phyloP scores from a whole-genome alignment of 2,329 filamentous ascomycete species.

The Aspergillus jensenii region DNA sequence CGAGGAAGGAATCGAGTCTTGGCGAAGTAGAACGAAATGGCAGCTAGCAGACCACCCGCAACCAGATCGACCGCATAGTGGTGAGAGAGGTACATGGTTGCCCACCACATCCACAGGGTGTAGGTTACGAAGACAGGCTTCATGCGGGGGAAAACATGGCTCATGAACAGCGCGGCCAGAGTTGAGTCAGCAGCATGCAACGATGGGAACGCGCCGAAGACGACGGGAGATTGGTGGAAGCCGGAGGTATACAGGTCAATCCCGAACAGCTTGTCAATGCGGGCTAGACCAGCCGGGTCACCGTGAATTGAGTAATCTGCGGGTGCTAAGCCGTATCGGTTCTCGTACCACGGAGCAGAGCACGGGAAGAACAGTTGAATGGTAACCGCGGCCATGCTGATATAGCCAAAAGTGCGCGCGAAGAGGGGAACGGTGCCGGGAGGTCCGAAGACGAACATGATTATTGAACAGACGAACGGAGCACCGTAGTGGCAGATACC shows the following conservation, averaged over 20 bases:
- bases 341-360: slow-evolving; percentile 96
- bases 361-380: slow-evolving; percentile 91
- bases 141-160: slow-evolving; percentile 82
- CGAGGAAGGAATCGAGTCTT: slow-evolving; percentile 79
- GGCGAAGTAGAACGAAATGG: slow-evolving; percentile 77
- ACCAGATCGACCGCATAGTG: slow-evolving; percentile 96
- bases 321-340: slow-evolving; percentile 82
- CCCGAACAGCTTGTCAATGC: slow-evolving; percentile 86
- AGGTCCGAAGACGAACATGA: slow-evolving; percentile 86
- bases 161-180: slow-evolving; percentile 88
- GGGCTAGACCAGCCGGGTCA: slow-evolving; percentile 82
- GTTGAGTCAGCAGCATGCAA: slow-evolving; percentile 88
- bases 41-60: slow-evolving; percentile 75
- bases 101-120: slow-evolving; percentile 94
- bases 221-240: slow-evolving; percentile 85
- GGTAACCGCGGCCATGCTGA: slow-evolving; percentile 82
- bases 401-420: slow-evolving; percentile 84
- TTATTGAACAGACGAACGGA: slow-evolving; percentile 72
- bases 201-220: slow-evolving; percentile 93
- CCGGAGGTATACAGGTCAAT: slow-evolving; percentile 90
- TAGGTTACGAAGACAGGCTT: slow-evolving; percentile 79
- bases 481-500: slow-evolving; percentile 87
- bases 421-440: slow-evolving; percentile 83
- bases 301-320: slow-evolving; percentile 90
- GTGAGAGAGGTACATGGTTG: slow-evolving; percentile 96